Conservation (phyloP, 2,329 filamentous ascomycete genomes). For the Simplicillium sp. region DNA sequence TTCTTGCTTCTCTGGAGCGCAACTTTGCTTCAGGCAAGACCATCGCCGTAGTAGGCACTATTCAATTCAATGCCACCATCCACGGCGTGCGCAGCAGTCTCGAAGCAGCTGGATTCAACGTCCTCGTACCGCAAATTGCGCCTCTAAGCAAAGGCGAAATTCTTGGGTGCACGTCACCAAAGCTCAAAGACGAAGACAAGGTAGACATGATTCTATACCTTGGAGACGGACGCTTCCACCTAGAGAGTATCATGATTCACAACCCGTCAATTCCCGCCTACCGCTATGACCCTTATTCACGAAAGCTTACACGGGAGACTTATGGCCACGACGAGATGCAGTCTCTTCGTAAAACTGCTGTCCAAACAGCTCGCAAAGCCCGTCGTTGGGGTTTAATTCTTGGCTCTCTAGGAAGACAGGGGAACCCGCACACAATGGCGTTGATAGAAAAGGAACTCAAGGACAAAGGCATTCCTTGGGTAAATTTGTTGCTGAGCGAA, state of each 20-base stretch:
- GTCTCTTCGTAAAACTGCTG: conserved; percentile 65
- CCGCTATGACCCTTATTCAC: conserved; percentile 92
- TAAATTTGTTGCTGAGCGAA: conserved; percentile 83
- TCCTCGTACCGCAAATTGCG: conserved; percentile 85
- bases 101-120: conserved; percentile 73
- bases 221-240: conserved; percentile 87
- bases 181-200: conserved; percentile 44
- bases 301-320: conserved; percentile 79
- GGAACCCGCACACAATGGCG: conserved; percentile 85
- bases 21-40: conserved; percentile 83
- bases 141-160: conserved; percentile 90
- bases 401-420: conserved; percentile 84
- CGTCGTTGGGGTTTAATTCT: conserved; percentile 93
- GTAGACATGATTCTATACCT: conserved; percentile 81
- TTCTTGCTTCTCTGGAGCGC: conserved; percentile 76
- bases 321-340: conserved; percentile 93
- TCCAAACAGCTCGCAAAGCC: conserved; percentile 64
- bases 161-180: conserved; percentile 89
- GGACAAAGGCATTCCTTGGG: conserved; percentile 63
- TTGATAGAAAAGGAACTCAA: conserved; percentile 73
- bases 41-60: conserved; percentile 89
- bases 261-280: conserved; percentile 88
- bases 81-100: conserved; percentile 73
- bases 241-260: conserved; percentile 98
- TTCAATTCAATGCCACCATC: conserved; percentile 96